Conservation (phyloP, 495 filamentous ascomycete genomes). For the Talaromyces stipitatus region DNA sequence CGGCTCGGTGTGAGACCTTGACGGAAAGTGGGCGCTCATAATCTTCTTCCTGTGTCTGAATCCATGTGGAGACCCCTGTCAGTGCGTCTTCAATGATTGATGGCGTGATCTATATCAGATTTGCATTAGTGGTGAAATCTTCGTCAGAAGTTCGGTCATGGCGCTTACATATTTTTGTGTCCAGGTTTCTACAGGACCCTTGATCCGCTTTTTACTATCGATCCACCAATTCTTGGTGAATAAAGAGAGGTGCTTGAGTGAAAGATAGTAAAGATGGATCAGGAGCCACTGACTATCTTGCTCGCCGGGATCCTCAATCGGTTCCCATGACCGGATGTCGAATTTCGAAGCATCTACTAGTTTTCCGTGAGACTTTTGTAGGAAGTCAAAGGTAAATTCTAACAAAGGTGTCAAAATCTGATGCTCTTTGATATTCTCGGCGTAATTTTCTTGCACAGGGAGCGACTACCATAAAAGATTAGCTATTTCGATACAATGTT, state of each 20-base stretch:
- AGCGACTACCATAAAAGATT: slow-evolving; percentile 43
- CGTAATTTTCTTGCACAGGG: slow-evolving; percentile 73
- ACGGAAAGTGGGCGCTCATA: slow-evolving; percentile 65
- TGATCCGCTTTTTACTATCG: slow-evolving; percentile 64
- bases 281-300: slow-evolving; percentile 74
- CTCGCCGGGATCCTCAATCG: slow-evolving; percentile 50
- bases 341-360: slow-evolving; percentile 61
- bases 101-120: slow-evolving; percentile 56
- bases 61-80: slow-evolving; percentile 66
- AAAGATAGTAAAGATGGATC: slow-evolving; percentile 78
- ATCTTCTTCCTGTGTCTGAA: slow-evolving; percentile 39
- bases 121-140: not conserved
- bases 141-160: too few relatives aligned
- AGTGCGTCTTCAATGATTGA: slow-evolving; percentile 66
- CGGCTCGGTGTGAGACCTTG: slow-evolving; percentile 58
- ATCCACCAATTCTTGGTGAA: slow-evolving; percentile 84
- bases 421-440: slow-evolving; percentile 64
- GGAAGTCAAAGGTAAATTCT: slow-evolving; percentile 71
- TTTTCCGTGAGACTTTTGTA: slow-evolving; percentile 62
- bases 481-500: slow-evolving; percentile 2
- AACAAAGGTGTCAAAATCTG: slow-evolving; percentile 62
- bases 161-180: slow-evolving; percentile 60
- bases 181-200: slow-evolving; percentile 68
- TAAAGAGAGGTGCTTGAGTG: slow-evolving; percentile 65
- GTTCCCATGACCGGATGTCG: slow-evolving; percentile 62